Conservation (phyloP, 169 alveolate genomes). For the Perkinsus marinus region DNA sequence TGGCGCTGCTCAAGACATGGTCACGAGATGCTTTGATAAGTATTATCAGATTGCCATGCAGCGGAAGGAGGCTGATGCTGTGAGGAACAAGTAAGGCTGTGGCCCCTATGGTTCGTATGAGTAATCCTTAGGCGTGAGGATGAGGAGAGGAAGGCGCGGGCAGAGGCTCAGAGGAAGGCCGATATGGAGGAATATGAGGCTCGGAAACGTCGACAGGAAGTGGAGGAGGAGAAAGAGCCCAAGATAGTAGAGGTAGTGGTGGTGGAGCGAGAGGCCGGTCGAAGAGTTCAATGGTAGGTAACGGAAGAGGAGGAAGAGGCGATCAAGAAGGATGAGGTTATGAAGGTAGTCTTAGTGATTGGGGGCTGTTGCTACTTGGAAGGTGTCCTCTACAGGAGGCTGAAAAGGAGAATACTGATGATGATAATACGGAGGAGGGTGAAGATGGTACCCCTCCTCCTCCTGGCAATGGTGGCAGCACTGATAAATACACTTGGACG, state of each 20-base stretch:
- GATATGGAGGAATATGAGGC: not conserved
- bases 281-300: not conserved
- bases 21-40: conserved; percentile 37
- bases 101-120: not conserved
- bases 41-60: conserved; percentile 37
- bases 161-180: not conserved
- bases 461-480: conserved; percentile 63
- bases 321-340: not conserved
- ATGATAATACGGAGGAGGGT: conserved; percentile 31
- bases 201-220: not conserved
- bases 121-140: not conserved
- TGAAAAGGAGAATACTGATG: conserved; percentile 13
- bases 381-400: conserved; percentile 7
- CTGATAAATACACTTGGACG: conserved; percentile 79
- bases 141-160: not conserved
- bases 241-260: conserved; percentile 38
- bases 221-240: conserved; percentile 7
- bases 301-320: not conserved
- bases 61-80: conserved; percentile 30
- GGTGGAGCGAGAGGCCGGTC: conserved; percentile 23
- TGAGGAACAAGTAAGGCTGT: conserved; percentile 25
- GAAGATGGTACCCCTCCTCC: conserved; percentile 41
- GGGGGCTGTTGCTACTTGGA: not conserved
- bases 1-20: conserved; percentile 30
- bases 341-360: not conserved